Percentiles rank a stretch among this genome's conserved stretches.
Conservation (phyloP, 2,329 filamentous ascomycete species). For the Colletotrichum sp. region DNA sequence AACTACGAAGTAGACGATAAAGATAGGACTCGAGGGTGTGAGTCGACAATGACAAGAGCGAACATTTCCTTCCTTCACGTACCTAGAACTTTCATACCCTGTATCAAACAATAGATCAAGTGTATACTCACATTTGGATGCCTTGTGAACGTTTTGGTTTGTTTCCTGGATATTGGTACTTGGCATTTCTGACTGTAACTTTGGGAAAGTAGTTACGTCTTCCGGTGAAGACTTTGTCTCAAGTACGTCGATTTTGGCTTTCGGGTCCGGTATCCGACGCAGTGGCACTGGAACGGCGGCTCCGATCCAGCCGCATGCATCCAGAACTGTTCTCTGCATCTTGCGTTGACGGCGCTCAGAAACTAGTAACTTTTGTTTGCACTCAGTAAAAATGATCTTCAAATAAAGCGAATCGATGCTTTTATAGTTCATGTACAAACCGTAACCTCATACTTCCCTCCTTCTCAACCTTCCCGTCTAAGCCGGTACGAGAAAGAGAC, state of each 20-base stretch:
- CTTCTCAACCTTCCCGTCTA: not conserved
- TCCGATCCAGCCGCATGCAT: not conserved
- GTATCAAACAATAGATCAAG: not conserved
- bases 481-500: not conserved
- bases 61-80: not conserved
- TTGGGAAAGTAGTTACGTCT: not conserved
- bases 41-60: not conserved
- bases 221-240: not conserved
- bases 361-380: not conserved
- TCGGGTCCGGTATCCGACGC: not conserved
- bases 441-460: not conserved
- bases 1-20: constrained; percentile 26
- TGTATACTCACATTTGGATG: not conserved
- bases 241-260: not conserved
- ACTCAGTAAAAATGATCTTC: accelerated
- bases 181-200: not conserved
- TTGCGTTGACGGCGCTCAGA: not conserved
- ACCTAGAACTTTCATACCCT: constrained; percentile 12
- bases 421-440: not conserved
- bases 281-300: not conserved
- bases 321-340: not conserved
- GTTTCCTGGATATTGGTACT: not conserved
- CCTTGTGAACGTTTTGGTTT: too few relatives aligned
- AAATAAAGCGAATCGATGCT: not conserved
- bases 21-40: not conserved